Percentiles rank a stretch among this genome's conserved stretches.
Evolutionary conservation across 1,284 basidiomycete genomes (phyloP).

Genomic region (Anthracocystis panici-leucophaei): DNA sequence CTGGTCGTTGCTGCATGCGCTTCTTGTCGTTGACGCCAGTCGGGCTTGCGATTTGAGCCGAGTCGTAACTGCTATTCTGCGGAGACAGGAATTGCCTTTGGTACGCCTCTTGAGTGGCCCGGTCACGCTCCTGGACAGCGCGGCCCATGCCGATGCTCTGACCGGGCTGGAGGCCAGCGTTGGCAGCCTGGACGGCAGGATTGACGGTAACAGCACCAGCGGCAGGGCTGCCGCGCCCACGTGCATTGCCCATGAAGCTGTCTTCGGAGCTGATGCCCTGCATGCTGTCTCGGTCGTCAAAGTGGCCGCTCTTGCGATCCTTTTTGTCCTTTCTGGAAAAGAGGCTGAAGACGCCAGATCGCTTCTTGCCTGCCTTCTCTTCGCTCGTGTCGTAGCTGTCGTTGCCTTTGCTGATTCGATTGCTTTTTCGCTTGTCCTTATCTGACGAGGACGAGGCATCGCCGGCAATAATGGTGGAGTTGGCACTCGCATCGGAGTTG

Average conservation of each 20-base stretch:
- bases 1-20: conserved; percentile 53
- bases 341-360: conserved; percentile 64
- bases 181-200: conserved; percentile 37
- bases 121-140: conserved; percentile 60
- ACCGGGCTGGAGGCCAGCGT: conserved; percentile 40
- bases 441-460: conserved; percentile 35
- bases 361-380: conserved; percentile 63
- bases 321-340: conserved; percentile 66
- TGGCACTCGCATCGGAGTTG: conserved; percentile 54
- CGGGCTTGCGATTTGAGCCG: conserved; percentile 13
- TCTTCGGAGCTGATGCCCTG: conserved; percentile 56
- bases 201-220: conserved; percentile 14
- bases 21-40: conserved; percentile 19
- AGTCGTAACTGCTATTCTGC: conserved; percentile 33
- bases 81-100: conserved; percentile 58
- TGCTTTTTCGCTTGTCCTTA: conserved; percentile 52
- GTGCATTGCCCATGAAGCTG: conserved; percentile 17
- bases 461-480: conserved; percentile 28
- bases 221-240: conserved; percentile 28
- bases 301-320: conserved; percentile 60
- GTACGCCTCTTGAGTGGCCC: conserved; percentile 59
- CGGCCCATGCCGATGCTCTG: conserved; percentile 56
- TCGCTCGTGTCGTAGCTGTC: conserved; percentile 49
- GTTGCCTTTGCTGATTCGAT: conserved; percentile 48
- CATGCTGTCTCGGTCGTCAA: conserved; percentile 51